Evolutionary conservation across 2,329 filamentous ascomycete species (phyloP).

Genomic region (Xylaria hypoxylon): DNA sequence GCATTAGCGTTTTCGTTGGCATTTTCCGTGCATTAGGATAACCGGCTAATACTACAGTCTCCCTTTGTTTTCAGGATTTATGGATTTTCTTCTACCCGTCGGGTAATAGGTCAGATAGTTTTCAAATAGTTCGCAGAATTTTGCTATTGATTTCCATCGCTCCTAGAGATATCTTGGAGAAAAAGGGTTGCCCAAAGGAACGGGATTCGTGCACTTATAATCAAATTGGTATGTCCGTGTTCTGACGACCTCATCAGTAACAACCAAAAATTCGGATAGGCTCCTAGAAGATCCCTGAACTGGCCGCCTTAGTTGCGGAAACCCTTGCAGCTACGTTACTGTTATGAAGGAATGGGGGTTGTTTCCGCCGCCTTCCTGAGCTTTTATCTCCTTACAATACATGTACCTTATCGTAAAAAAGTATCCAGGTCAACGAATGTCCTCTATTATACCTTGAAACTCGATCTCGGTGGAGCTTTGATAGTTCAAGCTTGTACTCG

Average conservation of each 20-base stretch:
- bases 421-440: neutral
- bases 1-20: slow-evolving; percentile 19
- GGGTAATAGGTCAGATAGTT: neutral
- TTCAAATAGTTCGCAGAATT: neutral
- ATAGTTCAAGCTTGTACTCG: neutral
- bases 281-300: neutral
- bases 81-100: neutral
- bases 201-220: neutral
- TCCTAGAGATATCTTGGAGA: neutral
- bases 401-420: neutral
- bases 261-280: neutral
- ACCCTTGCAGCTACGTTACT: neutral
- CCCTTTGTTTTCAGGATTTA: slow-evolving; percentile 3
- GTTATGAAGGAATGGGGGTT: neutral
- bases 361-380: neutral
- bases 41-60: neutral
- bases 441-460: neutral
- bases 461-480: neutral
- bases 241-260: neutral
- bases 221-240: neutral
- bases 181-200: neutral
- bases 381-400: neutral
- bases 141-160: neutral
- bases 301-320: neutral
- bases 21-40: slow-evolving; percentile 12